Conservation (phyloP, 768 basidiomycete genomes). For the Agrocybe praecox region DNA sequence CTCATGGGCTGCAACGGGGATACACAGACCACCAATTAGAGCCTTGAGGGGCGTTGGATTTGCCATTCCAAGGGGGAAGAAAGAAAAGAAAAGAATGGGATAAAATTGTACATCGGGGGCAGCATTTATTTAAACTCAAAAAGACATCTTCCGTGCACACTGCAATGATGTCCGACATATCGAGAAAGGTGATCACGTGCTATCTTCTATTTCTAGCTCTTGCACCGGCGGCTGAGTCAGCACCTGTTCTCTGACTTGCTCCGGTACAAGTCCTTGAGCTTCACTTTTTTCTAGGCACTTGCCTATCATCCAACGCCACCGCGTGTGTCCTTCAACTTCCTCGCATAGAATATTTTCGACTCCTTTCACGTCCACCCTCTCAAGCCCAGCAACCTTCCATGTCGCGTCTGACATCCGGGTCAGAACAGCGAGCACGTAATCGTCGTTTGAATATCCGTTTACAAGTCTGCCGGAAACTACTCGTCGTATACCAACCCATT, state of each 20-base stretch:
- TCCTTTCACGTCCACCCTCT: conserved; percentile 48
- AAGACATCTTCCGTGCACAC: background rate
- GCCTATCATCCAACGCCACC: conserved; percentile 40
- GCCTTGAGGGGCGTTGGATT: conserved; percentile 51
- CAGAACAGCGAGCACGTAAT: conserved; percentile 58
- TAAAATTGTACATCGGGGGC: background rate
- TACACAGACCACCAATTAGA: conserved; percentile 55
- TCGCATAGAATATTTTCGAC: conserved; percentile 50
- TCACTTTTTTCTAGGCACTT: conserved; percentile 40
- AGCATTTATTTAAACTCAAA: background rate
- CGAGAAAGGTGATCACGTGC: conserved; percentile 13
- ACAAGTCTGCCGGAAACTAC: conserved; percentile 54
- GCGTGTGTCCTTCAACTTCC: conserved; percentile 25
- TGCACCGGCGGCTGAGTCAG: conserved; percentile 7
- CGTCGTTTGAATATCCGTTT: conserved; percentile 53
- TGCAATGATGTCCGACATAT: conserved; percentile 12
- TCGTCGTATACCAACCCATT: conserved; percentile 50
- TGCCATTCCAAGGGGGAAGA: conserved; percentile 29
- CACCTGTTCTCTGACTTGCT: conserved; percentile 38
- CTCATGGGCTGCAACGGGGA: conserved; percentile 53
- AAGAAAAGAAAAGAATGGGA: background rate
- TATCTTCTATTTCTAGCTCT: background rate
- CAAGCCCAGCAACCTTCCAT: conserved; percentile 55
- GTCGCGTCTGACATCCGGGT: conserved; percentile 46
- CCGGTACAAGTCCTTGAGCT: conserved; percentile 39